Conservation (phyloP, 2,329 filamentous ascomycete genomes). For the Aureobasidium sp. region DNA sequence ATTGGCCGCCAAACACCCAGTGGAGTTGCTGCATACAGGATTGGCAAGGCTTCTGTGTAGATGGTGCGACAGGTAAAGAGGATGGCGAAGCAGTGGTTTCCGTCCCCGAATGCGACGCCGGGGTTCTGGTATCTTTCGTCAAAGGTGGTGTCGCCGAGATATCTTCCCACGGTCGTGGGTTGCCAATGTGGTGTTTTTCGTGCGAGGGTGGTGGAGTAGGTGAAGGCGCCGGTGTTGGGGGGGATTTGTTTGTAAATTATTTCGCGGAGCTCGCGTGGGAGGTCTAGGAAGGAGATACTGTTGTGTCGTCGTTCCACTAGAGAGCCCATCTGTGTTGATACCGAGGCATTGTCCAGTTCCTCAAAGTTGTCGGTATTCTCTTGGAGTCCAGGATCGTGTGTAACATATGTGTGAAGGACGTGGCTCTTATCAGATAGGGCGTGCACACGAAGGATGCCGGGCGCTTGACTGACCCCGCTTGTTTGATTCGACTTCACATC, state of each 20-base stretch:
- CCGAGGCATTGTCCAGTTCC: too few species aligned
- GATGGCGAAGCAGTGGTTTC: not conserved
- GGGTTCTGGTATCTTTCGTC: not conserved
- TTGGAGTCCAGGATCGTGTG: too few species aligned
- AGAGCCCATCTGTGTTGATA: not conserved
- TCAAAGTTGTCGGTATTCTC: too few species aligned
- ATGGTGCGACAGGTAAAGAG: slow-evolving; percentile 2
- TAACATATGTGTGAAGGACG: too few species aligned
- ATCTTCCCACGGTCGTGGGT: not conserved
- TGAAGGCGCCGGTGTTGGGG: not conserved
- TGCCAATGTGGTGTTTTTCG: not conserved
- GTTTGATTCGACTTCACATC: too few species aligned
- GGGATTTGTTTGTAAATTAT: not conserved
- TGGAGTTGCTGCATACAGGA: not conserved
- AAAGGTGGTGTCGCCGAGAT: not conserved
- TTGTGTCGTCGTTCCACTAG: not conserved
- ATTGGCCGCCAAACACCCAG: not conserved
- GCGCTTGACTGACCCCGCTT: too few species aligned
- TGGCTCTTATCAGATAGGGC: too few species aligned
- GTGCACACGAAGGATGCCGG: too few species aligned
- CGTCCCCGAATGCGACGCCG: not conserved
- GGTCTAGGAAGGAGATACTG: not conserved
- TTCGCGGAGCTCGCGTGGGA: not conserved
- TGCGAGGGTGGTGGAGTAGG: not conserved
- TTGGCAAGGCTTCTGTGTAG: not conserved